These are phyloP conservation scores for Yamadazyma songkhlaensis DNA, from an alignment of 1,139 yeast genomes.

Conservation along the genomic window DNA sequence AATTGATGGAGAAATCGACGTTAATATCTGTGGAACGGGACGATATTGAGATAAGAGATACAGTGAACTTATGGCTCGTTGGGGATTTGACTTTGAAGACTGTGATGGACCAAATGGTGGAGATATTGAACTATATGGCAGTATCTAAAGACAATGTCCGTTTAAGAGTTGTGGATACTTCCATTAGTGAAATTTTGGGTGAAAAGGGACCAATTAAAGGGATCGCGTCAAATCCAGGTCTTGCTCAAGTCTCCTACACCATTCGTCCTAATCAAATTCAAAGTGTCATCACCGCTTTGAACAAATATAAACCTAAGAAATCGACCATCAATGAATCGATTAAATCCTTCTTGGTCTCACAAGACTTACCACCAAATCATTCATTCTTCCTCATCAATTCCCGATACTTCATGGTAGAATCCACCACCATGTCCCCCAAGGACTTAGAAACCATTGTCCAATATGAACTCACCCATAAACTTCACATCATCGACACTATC, in stretches of 20 bases:
- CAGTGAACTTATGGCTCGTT: conserved; percentile 49
- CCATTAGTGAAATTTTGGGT: conserved; percentile 7
- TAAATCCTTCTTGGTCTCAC: conserved; percentile 8
- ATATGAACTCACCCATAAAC: conserved; percentile 36
- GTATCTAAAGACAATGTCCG: conserved; percentile 26
- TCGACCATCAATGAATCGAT: conserved; percentile 1
- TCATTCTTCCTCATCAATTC: conserved; percentile 39
- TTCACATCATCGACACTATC: conserved; percentile 28
- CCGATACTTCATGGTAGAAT: conserved; percentile 36
- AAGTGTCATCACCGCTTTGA: too few relatives aligned
- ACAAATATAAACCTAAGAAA: not conserved
- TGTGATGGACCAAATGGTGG: conserved; percentile 41
- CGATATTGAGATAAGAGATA: conserved; percentile 11
- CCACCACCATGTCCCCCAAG: conserved; percentile 15
- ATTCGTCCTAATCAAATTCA: too few relatives aligned
- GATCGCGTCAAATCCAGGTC: too few relatives aligned
- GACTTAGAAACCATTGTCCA: conserved; percentile 30
- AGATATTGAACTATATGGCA: conserved; percentile 27
- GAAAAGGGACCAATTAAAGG: conserved; percentile 2
- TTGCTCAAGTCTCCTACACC: too few relatives aligned
- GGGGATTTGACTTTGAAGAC: conserved; percentile 47
- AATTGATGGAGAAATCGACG: conserved; percentile 22
- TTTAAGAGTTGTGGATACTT: conserved; percentile 25
- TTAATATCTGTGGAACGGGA: conserved; percentile 15
- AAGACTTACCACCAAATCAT: conserved; percentile 29